Evolutionary conservation across 2,329 filamentous ascomycete species (phyloP).

Genomic region (Dactylonectria estremocensis): DNA sequence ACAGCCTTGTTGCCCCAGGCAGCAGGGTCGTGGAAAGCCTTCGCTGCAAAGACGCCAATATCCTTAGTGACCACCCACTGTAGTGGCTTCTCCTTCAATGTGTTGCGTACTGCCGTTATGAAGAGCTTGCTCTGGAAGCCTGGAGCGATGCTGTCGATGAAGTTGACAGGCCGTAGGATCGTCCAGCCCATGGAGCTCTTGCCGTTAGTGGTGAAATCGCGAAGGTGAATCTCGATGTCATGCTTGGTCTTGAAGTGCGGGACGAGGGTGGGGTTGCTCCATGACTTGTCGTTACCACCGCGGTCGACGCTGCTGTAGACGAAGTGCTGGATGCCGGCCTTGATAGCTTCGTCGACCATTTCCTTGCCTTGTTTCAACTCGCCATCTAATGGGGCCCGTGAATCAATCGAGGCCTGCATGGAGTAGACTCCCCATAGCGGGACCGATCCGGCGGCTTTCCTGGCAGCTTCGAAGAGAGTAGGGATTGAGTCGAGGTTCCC

Average conservation of each 20-base stretch:
- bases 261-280: conserved; percentile 41
- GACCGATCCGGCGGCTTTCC: conserved; percentile 30
- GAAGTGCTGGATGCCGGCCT: conserved; percentile 47
- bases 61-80: conserved; percentile 31
- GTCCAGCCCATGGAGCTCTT: conserved; percentile 17
- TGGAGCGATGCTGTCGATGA: no score
- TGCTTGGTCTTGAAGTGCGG: conserved; percentile 42
- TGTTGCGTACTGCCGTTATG: no score
- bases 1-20: conserved; percentile 25
- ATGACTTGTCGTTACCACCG: conserved; percentile 44
- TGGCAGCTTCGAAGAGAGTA: conserved; percentile 31
- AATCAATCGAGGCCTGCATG: conserved; percentile 37
- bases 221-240: conserved; percentile 36
- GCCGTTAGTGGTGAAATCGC: conserved; percentile 26
- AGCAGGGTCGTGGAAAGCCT: conserved; percentile 16
- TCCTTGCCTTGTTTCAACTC: conserved; percentile 35
- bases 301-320: conserved; percentile 48
- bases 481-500: conserved; percentile 29
- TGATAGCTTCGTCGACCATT: conserved; percentile 32
- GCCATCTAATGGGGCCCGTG: conserved; percentile 30
- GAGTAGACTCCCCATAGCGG: no score
- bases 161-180: no score
- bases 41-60: conserved; percentile 36
- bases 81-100: no score
- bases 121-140: no score